Base-by-base conservation (phyloP, 2,329 filamentous ascomycete genomes). In the Xenosphaeropsis pyriputrescens region DNA sequence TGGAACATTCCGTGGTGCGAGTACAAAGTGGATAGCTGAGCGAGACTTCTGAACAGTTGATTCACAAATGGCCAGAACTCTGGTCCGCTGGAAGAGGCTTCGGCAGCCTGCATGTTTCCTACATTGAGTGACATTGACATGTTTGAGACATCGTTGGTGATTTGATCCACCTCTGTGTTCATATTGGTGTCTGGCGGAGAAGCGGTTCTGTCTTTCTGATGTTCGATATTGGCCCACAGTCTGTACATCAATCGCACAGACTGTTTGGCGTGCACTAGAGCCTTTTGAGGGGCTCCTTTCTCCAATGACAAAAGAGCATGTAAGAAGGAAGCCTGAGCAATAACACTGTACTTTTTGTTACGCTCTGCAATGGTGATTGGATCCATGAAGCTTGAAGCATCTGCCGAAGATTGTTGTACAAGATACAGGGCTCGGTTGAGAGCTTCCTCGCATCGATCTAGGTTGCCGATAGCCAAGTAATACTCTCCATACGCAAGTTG, bases 1-100 rank as follows among this genome's bases (percentile, higher is more conserved):
- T 85, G 78, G 45, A 86, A 85, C 59, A 93, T 72, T 18, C 91
- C 91, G 44, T 91, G 72, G 45, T 93, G 80, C 1, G 81, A 75
- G 48, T 88, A 94, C 1, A 93, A 64, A 4, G 71, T 70, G 0
- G 85, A 85, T 3, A 94, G 70, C 41, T 86, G 78, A 42, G 78
- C 59, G 12, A 93, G 63, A 39, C 77, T 75, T 19, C 73, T 70
- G 48, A 86, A 78, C 15, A 95, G 67, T 1, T 79, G 75, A 18
- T 75, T 72, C 6, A 91, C 76, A 15, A 94, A 64, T 5, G 70
- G 67, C 89, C 89, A 96, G 49, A 89, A 86, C 2, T 72, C 68
- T 1, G 85, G 75, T 37, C 76, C 76, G 17, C 61, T 52, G 2
- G 60, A 56, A 26, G 32, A 40, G 14, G 42, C 42, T 6, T 35